Conservation (phyloP, 2,329 filamentous ascomycete genomes). For the Ramularia endophylla region DNA sequence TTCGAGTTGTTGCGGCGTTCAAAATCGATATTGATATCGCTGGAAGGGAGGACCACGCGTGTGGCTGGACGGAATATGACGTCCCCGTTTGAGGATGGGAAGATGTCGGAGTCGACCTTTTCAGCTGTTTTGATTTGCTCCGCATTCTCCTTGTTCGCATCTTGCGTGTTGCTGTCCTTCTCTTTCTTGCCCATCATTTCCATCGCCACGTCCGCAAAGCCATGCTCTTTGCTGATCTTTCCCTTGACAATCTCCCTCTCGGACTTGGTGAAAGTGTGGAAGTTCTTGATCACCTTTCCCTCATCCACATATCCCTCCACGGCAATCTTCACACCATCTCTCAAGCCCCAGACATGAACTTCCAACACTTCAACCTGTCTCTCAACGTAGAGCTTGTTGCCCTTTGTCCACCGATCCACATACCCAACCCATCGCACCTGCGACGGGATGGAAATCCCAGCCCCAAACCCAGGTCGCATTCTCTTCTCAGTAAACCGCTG, state of each 20-base stretch:
- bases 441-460: constrained; percentile 87
- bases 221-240: constrained; percentile 36
- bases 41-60: constrained; percentile 66
- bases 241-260: constrained; percentile 66
- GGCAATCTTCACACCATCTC: constrained; percentile 80
- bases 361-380: constrained; percentile 78
- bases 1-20: constrained; percentile 77
- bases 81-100: constrained; percentile 50
- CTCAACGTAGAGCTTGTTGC: constrained; percentile 65
- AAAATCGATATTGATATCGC: constrained; percentile 84
- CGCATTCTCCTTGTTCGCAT: constrained; percentile 9
- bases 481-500: constrained; percentile 70
- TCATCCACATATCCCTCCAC: constrained; percentile 85
- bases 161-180: constrained; percentile 6
- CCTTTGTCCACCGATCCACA: constrained; percentile 76
- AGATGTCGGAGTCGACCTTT: constrained; percentile 33
- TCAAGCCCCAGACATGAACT: constrained; percentile 81
- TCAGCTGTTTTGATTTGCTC: constrained; percentile 16
- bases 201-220: constrained; percentile 41
- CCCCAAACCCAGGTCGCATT: constrained; percentile 84
- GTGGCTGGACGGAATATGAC: constrained; percentile 70
- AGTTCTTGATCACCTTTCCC: constrained; percentile 75
- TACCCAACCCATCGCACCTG: constrained; percentile 85
- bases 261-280: constrained; percentile 69
- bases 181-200: constrained; percentile 37